Evolutionary conservation across 2,329 filamentous ascomycete species (phyloP), one percentile per base, ranked within the genome.

Genomic region (Pezicula neosporulosa): DNA sequence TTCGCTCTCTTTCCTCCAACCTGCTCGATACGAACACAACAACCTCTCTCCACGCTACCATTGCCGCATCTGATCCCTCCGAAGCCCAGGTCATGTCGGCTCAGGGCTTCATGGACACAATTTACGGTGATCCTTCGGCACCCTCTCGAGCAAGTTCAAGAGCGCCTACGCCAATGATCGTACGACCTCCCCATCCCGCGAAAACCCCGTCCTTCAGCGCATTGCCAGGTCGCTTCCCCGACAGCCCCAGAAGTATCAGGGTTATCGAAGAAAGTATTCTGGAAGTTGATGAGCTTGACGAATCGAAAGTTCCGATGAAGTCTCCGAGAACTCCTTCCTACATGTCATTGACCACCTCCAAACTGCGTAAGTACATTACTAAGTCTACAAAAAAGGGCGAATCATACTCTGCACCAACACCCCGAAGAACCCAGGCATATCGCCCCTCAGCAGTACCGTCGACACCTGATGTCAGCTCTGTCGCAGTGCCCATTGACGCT

Each of bases 1-100:
- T 95, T 72, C 85, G 86, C 56, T 93, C 89, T 42, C 83, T 96
- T 47, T 83, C 83, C 52, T 73, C 81, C 16, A 87, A 85, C 53
- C 82, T 95, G 49, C 82, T 88, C 58, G 83, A 89, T 47, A 72
- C 78, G 21, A 73, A 73, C 21, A 72, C 75, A 3, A 78, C 81
- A 13, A 77, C 83, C 2, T 72, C 80, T 1, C 77, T 89, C 5
- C 84, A 94, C 57, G 78, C 87, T 1, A 92, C 90, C 1, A 76
- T 97, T 12, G 82, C 83, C 48, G 79, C 83, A 2, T 86, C 88
- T 37, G 93, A 97, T 68, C 73, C 84, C 1, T 92, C 90, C 1
- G 93, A 97, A 67, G 87, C 90, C 6, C 80, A 85, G 50, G 76
- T 97, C 37, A 83, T 86, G 59, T 78, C 86, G 0, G 91, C 91